Evolutionary conservation across 805 yeast genomes (phyloP), one percentile per base, ranked within the genome.

Genomic region (Ogataea paradorogensis): DNA sequence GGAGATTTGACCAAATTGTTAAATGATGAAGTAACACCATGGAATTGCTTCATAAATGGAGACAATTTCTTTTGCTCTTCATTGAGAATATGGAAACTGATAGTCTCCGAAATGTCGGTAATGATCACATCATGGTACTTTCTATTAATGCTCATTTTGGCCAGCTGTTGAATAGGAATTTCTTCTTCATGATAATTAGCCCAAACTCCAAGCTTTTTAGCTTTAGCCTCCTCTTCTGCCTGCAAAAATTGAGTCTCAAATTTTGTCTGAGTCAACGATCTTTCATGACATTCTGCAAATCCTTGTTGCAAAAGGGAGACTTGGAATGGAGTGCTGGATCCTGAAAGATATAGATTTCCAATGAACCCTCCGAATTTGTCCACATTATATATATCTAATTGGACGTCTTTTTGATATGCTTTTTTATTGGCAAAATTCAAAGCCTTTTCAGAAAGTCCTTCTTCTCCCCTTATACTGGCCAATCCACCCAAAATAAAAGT

Each of bases 311-410:
- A 66, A 38, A 87, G 67, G 15, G 66, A 60, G 10, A 71, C 65
- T 52, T 83, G 90, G 46, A 78, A 69, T 15, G 87, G 89, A 23
- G 58, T 50, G 22, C 68, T 66, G 31, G 67, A 69, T 2, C 77
- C 71, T 10, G 73, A 74, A 9, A 77, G 53, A 55, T 66, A 83
- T 36, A 85, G 52, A 53, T 80, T 77, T 33, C 95, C 93, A 54
- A 85, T 77, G 55, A 88, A 88, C 0, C 84, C 86, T 42, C 95
- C 95, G 40, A 81, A 69, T 55, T 80, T 84, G 58, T 88, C 96
- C 37, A 76, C 74, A 42, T 76, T 81, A 48, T 76, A 76, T 15
- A 87, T 73, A 38, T 82, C 82, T 47, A 87, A 66, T 47, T 75
- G 79, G 30, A 87, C 85, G 46, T 80, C 86, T 56, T 88, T 75